Base-by-base conservation (phyloP, 176 grass and related monocot species). In the Paspalum vaginatum region DNA sequence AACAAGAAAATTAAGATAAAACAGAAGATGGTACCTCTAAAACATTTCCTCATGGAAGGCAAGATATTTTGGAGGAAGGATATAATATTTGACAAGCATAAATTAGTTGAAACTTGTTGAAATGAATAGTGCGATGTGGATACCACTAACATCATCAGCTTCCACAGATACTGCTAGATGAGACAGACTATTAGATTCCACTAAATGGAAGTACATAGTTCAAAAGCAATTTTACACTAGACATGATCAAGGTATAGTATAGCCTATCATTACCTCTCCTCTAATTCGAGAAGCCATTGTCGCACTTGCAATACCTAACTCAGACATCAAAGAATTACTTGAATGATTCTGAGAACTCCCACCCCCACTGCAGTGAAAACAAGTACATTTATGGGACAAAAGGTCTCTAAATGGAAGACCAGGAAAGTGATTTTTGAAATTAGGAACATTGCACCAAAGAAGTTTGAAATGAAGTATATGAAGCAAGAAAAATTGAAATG, bases 51-150 rank as follows among this genome's bases (percentile, higher is more conserved):
- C 78, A 98, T 44, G 85, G 87, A 83, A 88, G 92, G 92, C 15
- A 86, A 85, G 24, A 93, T 91, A 84, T 67, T 89, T 76, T 89
- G 92, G 73, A 95, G 88, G 67, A 98, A 98, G 41, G 72, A 88
- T 79, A 92, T 85, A 55, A 93, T 64, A 95, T 86, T 93, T 64
- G 90, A 91, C 73, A 95, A 79, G 55, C 81, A 91, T 70, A 92
- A 60, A 85, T 88, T 74, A 64, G 90, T 86, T 58, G 92, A 81
- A 32, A 78, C 66, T 83, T 72, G 56, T 69, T 72, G 74, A 80
- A 91, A 93, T 50, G 90, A 89, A 68, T 95, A 81, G 44, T 87
- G 70, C 53, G 79, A 88, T 81, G 86, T 58, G 42, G 92, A 95
- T 82, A 91, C 48, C 68, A 98, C 67, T 82, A 91, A 82, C 26